These are phyloP conservation scores for Cenchrus fungigraminus DNA, from an alignment of 176 grass and related monocot species.

Conservation along the genomic window DNA sequence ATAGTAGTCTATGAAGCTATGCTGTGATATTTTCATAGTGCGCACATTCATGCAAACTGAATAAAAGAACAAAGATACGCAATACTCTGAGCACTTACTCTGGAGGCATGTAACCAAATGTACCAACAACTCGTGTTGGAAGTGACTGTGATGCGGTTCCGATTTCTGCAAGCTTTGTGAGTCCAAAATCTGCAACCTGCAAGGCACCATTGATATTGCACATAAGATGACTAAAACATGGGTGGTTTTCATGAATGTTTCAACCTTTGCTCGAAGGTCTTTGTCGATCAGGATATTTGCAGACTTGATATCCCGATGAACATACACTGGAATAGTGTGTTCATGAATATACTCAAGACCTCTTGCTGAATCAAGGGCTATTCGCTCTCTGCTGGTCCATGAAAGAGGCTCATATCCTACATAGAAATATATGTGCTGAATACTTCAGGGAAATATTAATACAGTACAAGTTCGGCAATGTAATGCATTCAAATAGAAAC, in stretches of 20 bases:
- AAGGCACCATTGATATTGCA: constrained; percentile 33
- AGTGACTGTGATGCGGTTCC: constrained; percentile 47
- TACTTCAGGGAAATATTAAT: background rate
- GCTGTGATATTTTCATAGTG: background rate
- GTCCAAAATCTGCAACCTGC: constrained; percentile 86
- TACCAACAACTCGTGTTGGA: constrained; percentile 61
- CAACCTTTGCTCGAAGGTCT: constrained; percentile 71
- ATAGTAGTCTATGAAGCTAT: background rate
- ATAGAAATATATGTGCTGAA: constrained; percentile 11
- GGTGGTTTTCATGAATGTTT: background rate
- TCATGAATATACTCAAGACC: constrained; percentile 83
- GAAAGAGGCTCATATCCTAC: constrained; percentile 56
- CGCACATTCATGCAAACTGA: background rate
- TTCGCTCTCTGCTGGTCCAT: constrained; percentile 63
- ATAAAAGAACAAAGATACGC: background rate
- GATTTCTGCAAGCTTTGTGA: constrained; percentile 70
- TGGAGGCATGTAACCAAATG: constrained; percentile 91
- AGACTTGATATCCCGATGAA: constrained; percentile 87
- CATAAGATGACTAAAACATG: constrained; percentile 15
- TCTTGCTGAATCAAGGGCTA: constrained; percentile 80
- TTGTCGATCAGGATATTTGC: constrained; percentile 87
- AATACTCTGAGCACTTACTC: constrained; percentile 55
- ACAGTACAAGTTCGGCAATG: background rate
- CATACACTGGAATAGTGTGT: constrained; percentile 71
- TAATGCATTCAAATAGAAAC: background rate